A percentile compares a stretch with the other conserved stretches of the same genome.
Conservation (phyloP, 2,329 filamentous ascomycete genomes). For the Verticillium isaacii region DNA sequence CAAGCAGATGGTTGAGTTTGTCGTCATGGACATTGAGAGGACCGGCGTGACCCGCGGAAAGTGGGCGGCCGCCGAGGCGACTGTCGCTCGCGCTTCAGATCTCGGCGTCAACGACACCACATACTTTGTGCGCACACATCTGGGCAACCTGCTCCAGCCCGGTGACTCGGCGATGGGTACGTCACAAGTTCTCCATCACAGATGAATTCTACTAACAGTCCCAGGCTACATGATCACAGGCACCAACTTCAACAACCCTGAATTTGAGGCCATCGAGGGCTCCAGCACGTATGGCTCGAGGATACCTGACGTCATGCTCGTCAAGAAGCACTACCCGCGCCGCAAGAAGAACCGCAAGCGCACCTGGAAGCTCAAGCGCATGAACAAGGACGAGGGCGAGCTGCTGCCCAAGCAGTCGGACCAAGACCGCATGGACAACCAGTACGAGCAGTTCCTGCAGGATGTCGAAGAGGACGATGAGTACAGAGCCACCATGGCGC, state of each 20-base stretch:
- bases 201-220: background rate
- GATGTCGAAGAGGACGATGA: constrained; percentile 97
- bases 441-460: constrained; percentile 95
- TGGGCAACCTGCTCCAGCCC: constrained; percentile 78
- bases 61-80: constrained; percentile 80
- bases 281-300: constrained; percentile 70
- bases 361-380: constrained; percentile 92
- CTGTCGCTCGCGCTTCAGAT: constrained; percentile 81
- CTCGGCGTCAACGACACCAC: constrained; percentile 80
- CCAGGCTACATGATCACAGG: constrained; percentile 81
- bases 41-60: constrained; percentile 71
- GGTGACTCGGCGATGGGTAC: constrained; percentile 76
- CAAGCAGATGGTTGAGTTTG: constrained; percentile 82
- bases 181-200: background rate
- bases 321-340: constrained; percentile 94
- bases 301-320: constrained; percentile 87
- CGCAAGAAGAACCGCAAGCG: constrained; percentile 78
- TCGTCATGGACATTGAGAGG: constrained; percentile 90
- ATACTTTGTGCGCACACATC: constrained; percentile 86
- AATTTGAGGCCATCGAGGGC: constrained; percentile 78
- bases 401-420: constrained; percentile 82
- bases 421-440: constrained; percentile 80
- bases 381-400: constrained; percentile 85
- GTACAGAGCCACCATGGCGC: constrained; percentile 72
- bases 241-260: constrained; percentile 85